Evolutionary conservation across 1,139 yeast genomes (phyloP).

Genomic region (Taphrina sp.): DNA sequence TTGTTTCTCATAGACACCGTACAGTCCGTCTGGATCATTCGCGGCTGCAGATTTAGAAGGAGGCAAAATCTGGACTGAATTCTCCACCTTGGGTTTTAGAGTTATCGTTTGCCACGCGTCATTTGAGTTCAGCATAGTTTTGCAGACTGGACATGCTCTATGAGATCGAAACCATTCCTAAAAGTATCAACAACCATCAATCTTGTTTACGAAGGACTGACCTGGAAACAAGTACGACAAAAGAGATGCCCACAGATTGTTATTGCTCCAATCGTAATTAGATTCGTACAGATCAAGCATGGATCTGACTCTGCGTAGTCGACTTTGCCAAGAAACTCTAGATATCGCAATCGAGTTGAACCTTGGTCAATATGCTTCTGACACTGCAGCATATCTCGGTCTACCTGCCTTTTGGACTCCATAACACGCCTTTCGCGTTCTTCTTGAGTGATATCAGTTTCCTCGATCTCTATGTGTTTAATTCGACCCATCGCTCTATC

Average conservation of each 20-base stretch:
- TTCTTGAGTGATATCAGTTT: constrained; percentile 36
- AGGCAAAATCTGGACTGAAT: too few species aligned
- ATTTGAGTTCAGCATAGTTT: constrained; percentile 46
- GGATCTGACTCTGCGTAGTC: constrained; percentile 42
- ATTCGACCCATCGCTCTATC: constrained; percentile 14
- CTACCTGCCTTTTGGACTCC: constrained; percentile 29
- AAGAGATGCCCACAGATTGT: constrained; percentile 45
- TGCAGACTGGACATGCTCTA: constrained; percentile 75
- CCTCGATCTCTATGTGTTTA: constrained; percentile 9
- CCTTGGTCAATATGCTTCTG: constrained; percentile 33
- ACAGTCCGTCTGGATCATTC: too few species aligned
- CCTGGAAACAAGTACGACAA: constrained; percentile 70
- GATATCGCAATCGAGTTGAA: constrained; percentile 54
- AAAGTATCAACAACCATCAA: background rate
- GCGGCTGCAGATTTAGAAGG: too few species aligned
- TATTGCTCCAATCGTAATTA: constrained; percentile 59
- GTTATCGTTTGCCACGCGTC: constrained; percentile 23
- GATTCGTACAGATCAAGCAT: constrained; percentile 75
- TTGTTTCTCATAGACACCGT: too few species aligned
- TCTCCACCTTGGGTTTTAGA: background rate
- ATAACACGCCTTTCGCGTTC: constrained; percentile 37
- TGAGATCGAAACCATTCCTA: constrained; percentile 58
- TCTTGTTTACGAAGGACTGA: constrained; percentile 36
- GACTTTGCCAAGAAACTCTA: constrained; percentile 51
- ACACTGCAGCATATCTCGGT: constrained; percentile 23